phyloP scores from a whole-genome alignment of 2,329 filamentous ascomycete genomes.

The Neofusicoccum sp. region DNA sequence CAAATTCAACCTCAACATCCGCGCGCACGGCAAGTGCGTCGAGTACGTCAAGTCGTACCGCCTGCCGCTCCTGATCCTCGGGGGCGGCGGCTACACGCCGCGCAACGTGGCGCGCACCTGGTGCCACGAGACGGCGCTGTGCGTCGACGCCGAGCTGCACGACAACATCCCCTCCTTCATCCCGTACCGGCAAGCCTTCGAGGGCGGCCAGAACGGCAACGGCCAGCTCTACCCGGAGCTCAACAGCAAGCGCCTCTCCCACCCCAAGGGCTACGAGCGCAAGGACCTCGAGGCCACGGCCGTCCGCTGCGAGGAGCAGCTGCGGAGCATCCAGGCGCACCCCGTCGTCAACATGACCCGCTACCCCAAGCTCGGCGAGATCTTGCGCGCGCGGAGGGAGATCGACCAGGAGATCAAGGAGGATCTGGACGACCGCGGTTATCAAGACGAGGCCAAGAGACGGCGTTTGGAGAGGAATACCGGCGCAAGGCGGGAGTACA shows the following conservation, averaged over 20 bases:
- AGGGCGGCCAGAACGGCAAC: constrained; percentile 67
- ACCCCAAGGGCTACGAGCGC: constrained; percentile 75
- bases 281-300: constrained; percentile 75
- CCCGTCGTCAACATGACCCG: constrained; percentile 45
- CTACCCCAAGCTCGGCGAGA: constrained; percentile 20
- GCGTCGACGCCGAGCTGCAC: constrained; percentile 70
- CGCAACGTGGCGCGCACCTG: constrained; percentile 94
- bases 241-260: constrained; percentile 62
- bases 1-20: constrained; percentile 94
- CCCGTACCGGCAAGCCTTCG: constrained; percentile 83
- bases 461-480: constrained; percentile 45
- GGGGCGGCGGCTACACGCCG: constrained; percentile 93
- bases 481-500: constrained; percentile 43
- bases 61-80: constrained; percentile 83
- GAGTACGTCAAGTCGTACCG: constrained; percentile 79
- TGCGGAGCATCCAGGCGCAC: constrained; percentile 79
- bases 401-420: constrained; percentile 68
- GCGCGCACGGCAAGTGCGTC: constrained; percentile 89
- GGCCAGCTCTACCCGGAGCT: constrained; percentile 80
- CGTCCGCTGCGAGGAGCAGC: constrained; percentile 75
- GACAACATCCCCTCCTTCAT: constrained; percentile 75
- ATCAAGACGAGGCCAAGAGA: constrained; percentile 51
- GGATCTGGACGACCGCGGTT: constrained; percentile 59
- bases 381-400: constrained; percentile 59
- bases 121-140: constrained; percentile 94